These are phyloP conservation scores for Ophiostoma perfectum DNA, from an alignment of 2,329 filamentous ascomycete genomes.

Conservation along the genomic window DNA sequence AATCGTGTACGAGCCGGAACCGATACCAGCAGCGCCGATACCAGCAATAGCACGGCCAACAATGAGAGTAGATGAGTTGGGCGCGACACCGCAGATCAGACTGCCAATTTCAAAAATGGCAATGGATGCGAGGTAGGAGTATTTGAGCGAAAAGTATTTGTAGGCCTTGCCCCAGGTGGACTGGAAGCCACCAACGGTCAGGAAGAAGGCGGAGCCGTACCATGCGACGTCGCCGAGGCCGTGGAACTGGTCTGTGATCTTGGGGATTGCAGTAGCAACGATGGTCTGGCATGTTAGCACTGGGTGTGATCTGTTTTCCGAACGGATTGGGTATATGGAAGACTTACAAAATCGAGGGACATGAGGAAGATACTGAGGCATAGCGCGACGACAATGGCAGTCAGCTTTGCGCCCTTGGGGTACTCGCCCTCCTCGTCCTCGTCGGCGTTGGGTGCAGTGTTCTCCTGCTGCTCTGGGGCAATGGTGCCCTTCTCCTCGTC, in stretches of 20 bases:
- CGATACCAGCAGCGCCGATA: conserved; percentile 42
- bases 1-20: conserved; percentile 38
- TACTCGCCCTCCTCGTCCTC: conserved; percentile 33
- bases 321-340: background rate
- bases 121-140: conserved; percentile 44
- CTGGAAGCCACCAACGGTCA: conserved; percentile 43
- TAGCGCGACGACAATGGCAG: conserved; percentile 44
- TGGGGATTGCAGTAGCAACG: conserved; percentile 52
- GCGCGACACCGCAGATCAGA: conserved; percentile 46
- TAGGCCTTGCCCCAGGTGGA: conserved; percentile 45
- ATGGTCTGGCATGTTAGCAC: conserved; percentile 38
- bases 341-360: conserved; percentile 42
- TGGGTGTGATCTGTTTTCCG: background rate
- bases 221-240: conserved; percentile 51
- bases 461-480: background rate
- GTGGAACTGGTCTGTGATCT: conserved; percentile 50
- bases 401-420: conserved; percentile 37
- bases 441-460: background rate
- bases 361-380: conserved; percentile 46
- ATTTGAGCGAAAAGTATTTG: conserved; percentile 49
- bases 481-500: conserved; percentile 20
- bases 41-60: conserved; percentile 48
- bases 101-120: conserved; percentile 51
- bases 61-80: conserved; percentile 45
- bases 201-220: conserved; percentile 54